Percentiles rank a stretch among this genome's conserved stretches.
Evolutionary conservation across 2,329 filamentous ascomycete genomes (phyloP).

Genomic region (Diaporthe longicolla): DNA sequence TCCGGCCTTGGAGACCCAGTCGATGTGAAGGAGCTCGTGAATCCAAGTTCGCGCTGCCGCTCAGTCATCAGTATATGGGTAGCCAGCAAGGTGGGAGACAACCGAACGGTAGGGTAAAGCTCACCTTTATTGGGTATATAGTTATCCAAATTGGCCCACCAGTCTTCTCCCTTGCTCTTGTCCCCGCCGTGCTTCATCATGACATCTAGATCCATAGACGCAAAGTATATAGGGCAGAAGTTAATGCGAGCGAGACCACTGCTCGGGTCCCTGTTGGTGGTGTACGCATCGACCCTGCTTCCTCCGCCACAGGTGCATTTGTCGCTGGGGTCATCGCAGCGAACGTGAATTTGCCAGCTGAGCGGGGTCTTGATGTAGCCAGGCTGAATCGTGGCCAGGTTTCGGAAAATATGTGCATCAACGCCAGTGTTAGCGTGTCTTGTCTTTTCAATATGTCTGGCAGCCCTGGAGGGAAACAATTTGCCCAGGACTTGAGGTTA

Average conservation of each 20-base stretch:
- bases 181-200: background rate
- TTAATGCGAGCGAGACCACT: slow-evolving; percentile 1
- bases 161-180: slow-evolving; percentile 2
- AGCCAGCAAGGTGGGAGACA: background rate
- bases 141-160: background rate
- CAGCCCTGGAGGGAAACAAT: slow-evolving; percentile 6
- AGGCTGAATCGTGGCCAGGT: slow-evolving; percentile 3
- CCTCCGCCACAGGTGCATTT: slow-evolving; percentile 2
- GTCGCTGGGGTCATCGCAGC: background rate
- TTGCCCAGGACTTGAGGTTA: background rate
- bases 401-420: background rate
- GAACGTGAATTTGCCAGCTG: background rate
- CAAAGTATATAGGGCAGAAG: background rate
- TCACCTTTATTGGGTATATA: slow-evolving; percentile 2
- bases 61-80: slow-evolving; percentile 13
- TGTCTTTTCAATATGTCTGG: background rate
- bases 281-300: background rate
- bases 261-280: background rate
- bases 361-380: background rate
- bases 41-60: slow-evolving; percentile 10
- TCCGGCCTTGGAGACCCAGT: slow-evolving; percentile 5
- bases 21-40: slow-evolving; percentile 7
- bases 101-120: background rate
- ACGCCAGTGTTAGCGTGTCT: slow-evolving; percentile 7
- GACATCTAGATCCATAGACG: background rate